These are phyloP conservation scores for Cadophora sp. DNA, from an alignment of 2,329 filamentous ascomycete species.

Conservation along the genomic window DNA sequence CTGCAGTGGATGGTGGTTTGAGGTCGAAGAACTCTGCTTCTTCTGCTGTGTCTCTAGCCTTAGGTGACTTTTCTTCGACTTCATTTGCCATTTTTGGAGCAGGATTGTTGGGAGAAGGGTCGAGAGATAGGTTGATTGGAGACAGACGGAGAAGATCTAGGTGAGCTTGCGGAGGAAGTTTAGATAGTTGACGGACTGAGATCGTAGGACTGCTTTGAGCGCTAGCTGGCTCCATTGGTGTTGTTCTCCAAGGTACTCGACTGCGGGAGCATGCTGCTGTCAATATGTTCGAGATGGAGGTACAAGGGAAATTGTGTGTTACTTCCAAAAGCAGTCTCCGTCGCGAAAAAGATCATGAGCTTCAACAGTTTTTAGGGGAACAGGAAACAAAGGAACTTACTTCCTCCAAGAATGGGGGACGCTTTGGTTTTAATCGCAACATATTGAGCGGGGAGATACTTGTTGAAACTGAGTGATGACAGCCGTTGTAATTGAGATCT, in stretches of 20 bases:
- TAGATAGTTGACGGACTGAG: conserved; percentile 1
- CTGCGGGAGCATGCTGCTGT: conserved; percentile 2
- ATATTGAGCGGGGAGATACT: background rate
- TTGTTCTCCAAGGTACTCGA: background rate
- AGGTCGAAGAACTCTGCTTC: conserved; percentile 28
- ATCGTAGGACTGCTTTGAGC: conserved; percentile 24
- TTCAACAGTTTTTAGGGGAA: background rate
- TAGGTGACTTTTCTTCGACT: background rate
- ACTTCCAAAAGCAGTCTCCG: background rate
- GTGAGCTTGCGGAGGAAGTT: background rate
- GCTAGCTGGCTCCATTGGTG: conserved; percentile 14
- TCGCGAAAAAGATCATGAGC: background rate
- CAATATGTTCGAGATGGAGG: background rate
- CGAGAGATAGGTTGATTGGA: background rate
- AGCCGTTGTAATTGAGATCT: background rate
- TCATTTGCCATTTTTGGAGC: background rate
- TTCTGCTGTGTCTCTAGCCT: background rate
- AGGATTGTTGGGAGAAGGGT: background rate
- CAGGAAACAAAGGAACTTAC: background rate
- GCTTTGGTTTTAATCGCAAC: background rate
- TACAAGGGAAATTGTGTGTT: conserved; percentile 14
- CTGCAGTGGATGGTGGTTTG: conserved; percentile 15
- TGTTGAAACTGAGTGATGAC: conserved; percentile 5
- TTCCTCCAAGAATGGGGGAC: background rate
- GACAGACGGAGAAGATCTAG: background rate